Percentiles rank a stretch among this genome's conserved stretches.
These are phyloP conservation scores for Tarenaya hassleriana DNA, from an alignment of 345 rosid species.

Conservation along the genomic window DNA sequence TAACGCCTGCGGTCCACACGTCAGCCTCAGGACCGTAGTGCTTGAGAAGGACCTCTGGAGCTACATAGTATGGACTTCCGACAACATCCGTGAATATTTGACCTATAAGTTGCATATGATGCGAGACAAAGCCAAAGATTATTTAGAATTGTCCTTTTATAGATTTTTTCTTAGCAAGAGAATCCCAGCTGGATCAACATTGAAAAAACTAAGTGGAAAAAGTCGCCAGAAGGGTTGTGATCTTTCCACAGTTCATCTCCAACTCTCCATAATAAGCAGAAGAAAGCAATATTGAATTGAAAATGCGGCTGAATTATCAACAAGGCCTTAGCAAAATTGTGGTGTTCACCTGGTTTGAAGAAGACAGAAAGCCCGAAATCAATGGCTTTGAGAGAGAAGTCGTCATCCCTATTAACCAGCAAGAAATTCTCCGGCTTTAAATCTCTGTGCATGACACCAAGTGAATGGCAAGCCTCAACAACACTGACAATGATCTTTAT, in stretches of 20 bases:
- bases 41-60: conserved; percentile 94
- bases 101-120: conserved; percentile 39
- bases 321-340: no score
- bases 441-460: conserved; percentile 98
- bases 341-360: conserved; percentile 85
- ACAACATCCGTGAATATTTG: conserved; percentile 91
- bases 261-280: background rate
- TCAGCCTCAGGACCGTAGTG: conserved; percentile 94
- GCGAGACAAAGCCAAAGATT: background rate
- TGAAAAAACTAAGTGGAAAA: no score
- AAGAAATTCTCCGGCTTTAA: conserved; percentile 96
- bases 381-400: conserved; percentile 95
- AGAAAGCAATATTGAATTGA: background rate
- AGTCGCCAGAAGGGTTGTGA: conserved; percentile 2
- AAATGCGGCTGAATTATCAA: conserved; percentile 7
- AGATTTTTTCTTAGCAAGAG: no score
- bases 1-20: conserved; percentile 99
- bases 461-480: conserved; percentile 93
- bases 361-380: conserved; percentile 97
- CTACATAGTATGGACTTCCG: conserved; percentile 96
- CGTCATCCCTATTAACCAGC: conserved; percentile 94
- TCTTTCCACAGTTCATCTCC: no score
- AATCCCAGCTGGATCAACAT: no score
- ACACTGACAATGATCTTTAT: conserved; percentile 92
- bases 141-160: no score